Base-by-base conservation (phyloP, 2,329 filamentous ascomycete genomes). In the Cytospora leucostoma region DNA sequence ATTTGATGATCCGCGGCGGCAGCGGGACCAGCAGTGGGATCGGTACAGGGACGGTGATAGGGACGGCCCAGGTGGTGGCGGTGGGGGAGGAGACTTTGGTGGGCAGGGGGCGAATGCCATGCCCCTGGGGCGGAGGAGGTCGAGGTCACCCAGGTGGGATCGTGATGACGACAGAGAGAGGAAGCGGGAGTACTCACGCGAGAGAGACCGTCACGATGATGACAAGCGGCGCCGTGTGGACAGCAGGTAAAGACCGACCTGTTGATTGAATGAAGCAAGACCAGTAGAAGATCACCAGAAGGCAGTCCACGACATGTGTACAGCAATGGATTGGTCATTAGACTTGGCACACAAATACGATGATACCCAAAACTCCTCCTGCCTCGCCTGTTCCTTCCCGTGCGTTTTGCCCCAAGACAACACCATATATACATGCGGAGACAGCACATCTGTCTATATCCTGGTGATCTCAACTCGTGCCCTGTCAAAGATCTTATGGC, bases 381-480 rank as follows among this genome's bases (percentile, higher is more conserved):
- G 17, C 15, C 19, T 55, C 10, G 34, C n/a, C 15, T 44, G 6
- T 35, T n/a, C 40, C 40, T 44, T 8, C 44, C 15, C 56, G 44
- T 56, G 35, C 47, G 33, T 37, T 19, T 19, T 47, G 44, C n/a
- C 19, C n/a, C n/a, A 21, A 21, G n/a, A 47, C n/a, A 47, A 47
- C 11, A 47, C 10, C 6, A 27, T 44, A 40, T 17, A 37, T 53
- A n/a, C 12, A 2, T 61, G n/a, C 37, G 11, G 17, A 47, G 8
- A 27, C 27, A 51, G 7, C 40, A 4, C 21, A 32, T 11, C 12
- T 21, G 7, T 19, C 70, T 70, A 86, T 75, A 97, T 95, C 78
- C 85, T 88, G 44, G 90, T 84, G 72, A 99, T 90, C 75, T 99
- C 94, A 27, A 97, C 92, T 66, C 94, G 85, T 35, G 92, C 88